A percentile compares a stretch with the other conserved stretches of the same genome.
phyloP scores from a whole-genome alignment of 352 stramenopile species.

The Phytopythium vexans region DNA sequence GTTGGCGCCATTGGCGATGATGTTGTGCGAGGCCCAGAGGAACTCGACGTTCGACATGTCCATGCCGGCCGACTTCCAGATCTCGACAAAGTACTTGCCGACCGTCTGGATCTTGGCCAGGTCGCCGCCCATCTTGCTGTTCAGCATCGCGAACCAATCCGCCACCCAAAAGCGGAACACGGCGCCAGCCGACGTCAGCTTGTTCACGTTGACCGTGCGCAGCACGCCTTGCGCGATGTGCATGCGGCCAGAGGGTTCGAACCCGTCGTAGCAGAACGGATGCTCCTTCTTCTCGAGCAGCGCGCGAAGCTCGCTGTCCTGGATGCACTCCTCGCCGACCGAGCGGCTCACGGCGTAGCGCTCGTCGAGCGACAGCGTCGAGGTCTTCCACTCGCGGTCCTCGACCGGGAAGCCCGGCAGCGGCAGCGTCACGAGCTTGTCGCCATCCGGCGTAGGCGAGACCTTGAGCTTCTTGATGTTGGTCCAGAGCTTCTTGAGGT shows the following conservation, averaged over 20 bases:
- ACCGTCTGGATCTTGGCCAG: constrained; percentile 96
- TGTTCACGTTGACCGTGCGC: constrained; percentile 97
- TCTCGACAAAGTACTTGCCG: constrained; percentile 98
- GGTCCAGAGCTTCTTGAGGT: constrained; percentile 94
- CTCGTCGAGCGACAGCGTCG: constrained; percentile 75
- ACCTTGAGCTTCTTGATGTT: constrained; percentile 91
- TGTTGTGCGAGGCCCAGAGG: constrained; percentile 97
- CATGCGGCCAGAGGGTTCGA: constrained; percentile 98
- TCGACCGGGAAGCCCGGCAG: constrained; percentile 60
- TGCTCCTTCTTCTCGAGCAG: constrained; percentile 89
- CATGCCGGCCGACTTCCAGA: constrained; percentile 99
- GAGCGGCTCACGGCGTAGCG: constrained; percentile 76
- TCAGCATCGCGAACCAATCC: constrained; percentile 99
- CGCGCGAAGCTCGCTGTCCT: constrained; percentile 83
- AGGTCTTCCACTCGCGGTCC: constrained; percentile 70
- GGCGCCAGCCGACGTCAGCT: constrained; percentile 88
- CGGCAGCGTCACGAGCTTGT: constrained; percentile 70
- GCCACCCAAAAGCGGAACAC: constrained; percentile 99
- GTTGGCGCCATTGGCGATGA: constrained; percentile 83
- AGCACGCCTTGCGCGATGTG: constrained; percentile 98
- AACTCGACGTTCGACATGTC: constrained; percentile 99
- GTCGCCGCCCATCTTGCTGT: constrained; percentile 99
- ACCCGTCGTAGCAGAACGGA: constrained; percentile 97
- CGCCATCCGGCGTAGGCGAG: constrained; percentile 50
- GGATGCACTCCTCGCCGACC: constrained; percentile 92